Evolutionary conservation across 2,329 filamentous ascomycete genomes (phyloP).

Genomic region (Xylariales sp.): DNA sequence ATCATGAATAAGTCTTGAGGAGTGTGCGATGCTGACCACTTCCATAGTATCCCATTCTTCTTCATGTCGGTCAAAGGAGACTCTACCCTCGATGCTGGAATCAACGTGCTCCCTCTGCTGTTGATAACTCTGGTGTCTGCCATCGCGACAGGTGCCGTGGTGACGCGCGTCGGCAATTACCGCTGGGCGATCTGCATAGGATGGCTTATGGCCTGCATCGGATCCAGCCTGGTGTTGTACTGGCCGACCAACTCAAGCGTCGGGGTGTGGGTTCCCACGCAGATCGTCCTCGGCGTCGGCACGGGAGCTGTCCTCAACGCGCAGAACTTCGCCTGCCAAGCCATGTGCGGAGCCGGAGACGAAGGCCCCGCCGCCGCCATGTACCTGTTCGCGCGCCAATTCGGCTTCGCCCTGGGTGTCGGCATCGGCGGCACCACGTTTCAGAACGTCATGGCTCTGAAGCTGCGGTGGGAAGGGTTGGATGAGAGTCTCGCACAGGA

Average conservation of each 20-base stretch:
- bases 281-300: slow-evolving; percentile 30
- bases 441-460: too few species aligned
- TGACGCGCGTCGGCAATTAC: slow-evolving; percentile 26
- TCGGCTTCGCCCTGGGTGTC: too few species aligned
- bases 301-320: slow-evolving; percentile 33
- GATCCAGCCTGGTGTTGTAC: slow-evolving; percentile 10
- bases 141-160: slow-evolving; percentile 22
- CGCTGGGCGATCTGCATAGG: slow-evolving; percentile 33
- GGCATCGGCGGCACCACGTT: too few species aligned
- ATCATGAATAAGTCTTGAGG: neutral
- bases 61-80: slow-evolving; percentile 29
- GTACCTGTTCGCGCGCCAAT: too few species aligned
- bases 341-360: slow-evolving; percentile 20
- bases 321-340: slow-evolving; percentile 34
- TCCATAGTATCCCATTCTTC: slow-evolving; percentile 26
- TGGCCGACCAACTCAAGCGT: slow-evolving; percentile 19
- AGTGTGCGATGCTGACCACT: slow-evolving; percentile 7
- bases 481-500: too few species aligned
- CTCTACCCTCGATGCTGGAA: slow-evolving; percentile 26
- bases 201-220: slow-evolving; percentile 21
- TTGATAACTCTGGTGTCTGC: slow-evolving; percentile 25
- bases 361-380: neutral
- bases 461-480: too few species aligned
- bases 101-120: slow-evolving; percentile 29
- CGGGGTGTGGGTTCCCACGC: slow-evolving; percentile 28